These are phyloP conservation scores for Lentinula sp. DNA, from an alignment of 768 basidiomycete species.

Conservation along the genomic window DNA sequence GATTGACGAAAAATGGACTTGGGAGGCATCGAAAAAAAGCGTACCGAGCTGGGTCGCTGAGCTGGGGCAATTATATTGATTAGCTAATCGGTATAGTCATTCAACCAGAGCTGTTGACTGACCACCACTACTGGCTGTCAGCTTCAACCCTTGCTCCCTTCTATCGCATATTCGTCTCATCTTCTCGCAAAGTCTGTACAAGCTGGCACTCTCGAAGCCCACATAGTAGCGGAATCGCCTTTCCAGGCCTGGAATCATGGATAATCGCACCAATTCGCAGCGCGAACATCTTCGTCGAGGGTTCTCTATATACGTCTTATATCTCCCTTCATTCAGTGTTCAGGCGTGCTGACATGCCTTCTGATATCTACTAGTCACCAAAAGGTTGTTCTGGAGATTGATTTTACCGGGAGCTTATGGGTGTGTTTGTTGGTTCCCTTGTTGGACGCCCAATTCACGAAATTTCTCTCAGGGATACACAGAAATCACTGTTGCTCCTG, in stretches of 20 bases:
- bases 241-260: constrained; percentile 28
- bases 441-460: constrained; percentile 10
- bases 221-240: constrained; percentile 3
- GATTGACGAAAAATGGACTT: constrained; percentile 90
- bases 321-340: constrained; percentile 18
- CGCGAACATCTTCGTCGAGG: constrained; percentile 78
- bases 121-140: constrained; percentile 13
- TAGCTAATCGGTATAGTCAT: constrained; percentile 20
- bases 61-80: constrained; percentile 7
- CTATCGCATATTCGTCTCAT: neutral
- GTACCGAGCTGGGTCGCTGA: neutral
- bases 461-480: constrained; percentile 71
- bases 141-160: constrained; percentile 10
- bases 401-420: constrained; percentile 84
- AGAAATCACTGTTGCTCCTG: constrained; percentile 85
- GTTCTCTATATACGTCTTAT: constrained; percentile 81
- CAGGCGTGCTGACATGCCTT: constrained; percentile 33
- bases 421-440: constrained; percentile 34
- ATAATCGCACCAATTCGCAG: constrained; percentile 52
- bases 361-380: constrained; percentile 85
- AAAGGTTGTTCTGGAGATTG: constrained; percentile 91
- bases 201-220: constrained; percentile 3
- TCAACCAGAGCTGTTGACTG: constrained; percentile 14
- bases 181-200: constrained; percentile 1
- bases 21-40: constrained; percentile 45